These are phyloP conservation scores for Stylonectria norvegica DNA, from an alignment of 2,329 filamentous ascomycete species.

Conservation along the genomic window DNA sequence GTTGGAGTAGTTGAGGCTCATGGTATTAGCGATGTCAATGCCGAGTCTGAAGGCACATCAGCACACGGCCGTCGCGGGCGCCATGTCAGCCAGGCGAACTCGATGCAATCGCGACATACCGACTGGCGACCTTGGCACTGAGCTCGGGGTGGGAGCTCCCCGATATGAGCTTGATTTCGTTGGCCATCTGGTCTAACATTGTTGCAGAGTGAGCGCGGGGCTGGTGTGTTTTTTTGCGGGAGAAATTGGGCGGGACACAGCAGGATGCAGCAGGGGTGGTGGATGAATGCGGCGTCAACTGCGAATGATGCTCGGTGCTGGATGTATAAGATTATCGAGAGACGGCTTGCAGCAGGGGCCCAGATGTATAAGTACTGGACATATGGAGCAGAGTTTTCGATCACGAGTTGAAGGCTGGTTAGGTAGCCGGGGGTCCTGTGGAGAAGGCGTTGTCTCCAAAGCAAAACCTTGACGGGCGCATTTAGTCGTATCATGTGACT, in stretches of 20 bases:
- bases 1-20: conserved; percentile 82
- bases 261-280: no score
- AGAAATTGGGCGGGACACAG: conserved; percentile 18
- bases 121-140: conserved; percentile 43
- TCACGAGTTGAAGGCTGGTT: conserved; percentile 16
- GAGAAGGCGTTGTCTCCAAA: conserved; percentile 14
- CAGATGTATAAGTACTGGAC: conserved; percentile 7
- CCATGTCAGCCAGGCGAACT: conserved; percentile 2
- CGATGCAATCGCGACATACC: conserved; percentile 32
- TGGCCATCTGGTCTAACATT: conserved; percentile 47
- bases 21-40: conserved; percentile 73
- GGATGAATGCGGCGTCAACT: no score
- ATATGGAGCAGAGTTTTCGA: conserved; percentile 25
- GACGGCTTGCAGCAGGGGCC: no score
- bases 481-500: no score
- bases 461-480: no score
- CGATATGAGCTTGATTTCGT: conserved; percentile 52
- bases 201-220: no score
- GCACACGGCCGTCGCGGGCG: conserved; percentile 11
- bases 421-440: no score
- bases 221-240: conserved; percentile 24
- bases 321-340: background rate
- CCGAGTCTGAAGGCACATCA: conserved; percentile 55
- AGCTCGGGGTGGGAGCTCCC: conserved; percentile 48
- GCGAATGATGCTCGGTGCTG: no score